A percentile compares a stretch with the other conserved stretches of the same genome.
These are phyloP conservation scores for Colletotrichum australisinense DNA, from an alignment of 2,329 filamentous ascomycete genomes.

Conservation along the genomic window DNA sequence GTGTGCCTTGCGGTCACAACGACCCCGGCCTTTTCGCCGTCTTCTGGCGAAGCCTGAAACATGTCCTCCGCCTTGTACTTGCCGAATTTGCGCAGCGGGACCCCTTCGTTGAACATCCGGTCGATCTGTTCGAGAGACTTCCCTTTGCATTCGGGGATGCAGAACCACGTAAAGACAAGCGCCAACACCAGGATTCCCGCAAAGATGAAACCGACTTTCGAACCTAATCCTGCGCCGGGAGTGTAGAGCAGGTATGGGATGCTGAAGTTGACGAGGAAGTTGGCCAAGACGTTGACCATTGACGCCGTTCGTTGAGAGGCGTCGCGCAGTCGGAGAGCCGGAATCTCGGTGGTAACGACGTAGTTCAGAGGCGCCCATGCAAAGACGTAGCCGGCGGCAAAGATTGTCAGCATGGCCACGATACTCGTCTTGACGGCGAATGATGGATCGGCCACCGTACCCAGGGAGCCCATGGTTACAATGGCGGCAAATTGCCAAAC, in stretches of 20 bases:
- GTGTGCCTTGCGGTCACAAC: conserved; percentile 8
- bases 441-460: conserved; percentile 28
- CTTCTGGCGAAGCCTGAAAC: neutral
- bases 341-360: conserved; percentile 49
- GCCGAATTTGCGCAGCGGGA: conserved; percentile 38
- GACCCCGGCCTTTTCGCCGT: conserved; percentile 12
- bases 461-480: conserved; percentile 35
- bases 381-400: conserved; percentile 44
- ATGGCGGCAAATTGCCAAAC: conserved; percentile 27
- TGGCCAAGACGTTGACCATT: conserved; percentile 37
- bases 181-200: conserved; percentile 34
- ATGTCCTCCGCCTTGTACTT: conserved; percentile 17
- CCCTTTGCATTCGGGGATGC: conserved; percentile 40
- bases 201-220: conserved; percentile 38
- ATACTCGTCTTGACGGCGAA: conserved; percentile 42
- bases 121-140: conserved; percentile 42
- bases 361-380: conserved; percentile 50
- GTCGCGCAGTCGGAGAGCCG: conserved; percentile 34
- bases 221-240: conserved; percentile 30
- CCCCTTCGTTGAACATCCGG: conserved; percentile 37
- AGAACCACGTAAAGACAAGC: conserved; percentile 36
- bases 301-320: conserved; percentile 31
- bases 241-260: conserved; percentile 35
- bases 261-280: conserved; percentile 39
- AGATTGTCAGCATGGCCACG: conserved; percentile 48